A percentile compares a stretch with the other conserved stretches of the same genome.
phyloP scores from a whole-genome alignment of 2,329 filamentous ascomycete genomes.

The Neoarthrinium moseri region DNA sequence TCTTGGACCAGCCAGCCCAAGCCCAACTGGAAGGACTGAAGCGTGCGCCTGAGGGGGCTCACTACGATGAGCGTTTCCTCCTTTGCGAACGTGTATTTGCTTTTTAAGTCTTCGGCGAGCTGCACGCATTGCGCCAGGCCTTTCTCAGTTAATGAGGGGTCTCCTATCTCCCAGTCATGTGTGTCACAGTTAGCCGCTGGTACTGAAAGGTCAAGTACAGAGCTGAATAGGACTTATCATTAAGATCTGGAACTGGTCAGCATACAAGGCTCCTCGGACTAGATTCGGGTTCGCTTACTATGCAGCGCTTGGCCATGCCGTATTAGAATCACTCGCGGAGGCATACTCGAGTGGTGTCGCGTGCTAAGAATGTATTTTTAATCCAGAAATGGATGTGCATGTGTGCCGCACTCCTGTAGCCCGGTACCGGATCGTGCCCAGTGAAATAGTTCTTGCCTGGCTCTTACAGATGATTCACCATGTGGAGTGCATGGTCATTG shows the following conservation, averaged over 20 bases:
- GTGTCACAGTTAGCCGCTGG: slow-evolving; percentile 19
- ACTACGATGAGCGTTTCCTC: slow-evolving; percentile 28
- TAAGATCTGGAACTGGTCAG: slow-evolving; percentile 22
- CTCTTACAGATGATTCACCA: too few relatives aligned
- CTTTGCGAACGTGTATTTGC: slow-evolving; percentile 16
- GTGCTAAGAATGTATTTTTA: too few relatives aligned
- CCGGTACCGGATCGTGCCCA: too few relatives aligned
- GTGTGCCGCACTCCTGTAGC: too few relatives aligned
- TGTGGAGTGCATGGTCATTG: too few relatives aligned
- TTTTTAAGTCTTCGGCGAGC: slow-evolving; percentile 22
- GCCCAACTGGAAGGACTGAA: slow-evolving; percentile 26
- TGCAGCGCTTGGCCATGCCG: slow-evolving; percentile 39
- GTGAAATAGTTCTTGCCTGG: too few relatives aligned
- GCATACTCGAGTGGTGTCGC: too few relatives aligned
- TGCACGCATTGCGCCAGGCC: slow-evolving; percentile 26
- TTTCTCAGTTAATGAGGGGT: slow-evolving; percentile 26
- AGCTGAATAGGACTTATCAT: slow-evolving; percentile 29
- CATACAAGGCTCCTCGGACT: slow-evolving; percentile 7
- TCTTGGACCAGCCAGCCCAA: slow-evolving; percentile 26
- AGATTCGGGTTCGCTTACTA: slow-evolving; percentile 26
- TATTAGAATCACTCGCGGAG: slow-evolving; percentile 38
- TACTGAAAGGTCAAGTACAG: not conserved
- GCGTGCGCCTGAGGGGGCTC: slow-evolving; percentile 28
- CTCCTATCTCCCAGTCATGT: slow-evolving; percentile 28
- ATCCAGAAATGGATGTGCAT: not conserved